These are phyloP conservation scores for Penicillium sp. DNA, from an alignment of 2,329 filamentous ascomycete genomes.

Conservation along the genomic window DNA sequence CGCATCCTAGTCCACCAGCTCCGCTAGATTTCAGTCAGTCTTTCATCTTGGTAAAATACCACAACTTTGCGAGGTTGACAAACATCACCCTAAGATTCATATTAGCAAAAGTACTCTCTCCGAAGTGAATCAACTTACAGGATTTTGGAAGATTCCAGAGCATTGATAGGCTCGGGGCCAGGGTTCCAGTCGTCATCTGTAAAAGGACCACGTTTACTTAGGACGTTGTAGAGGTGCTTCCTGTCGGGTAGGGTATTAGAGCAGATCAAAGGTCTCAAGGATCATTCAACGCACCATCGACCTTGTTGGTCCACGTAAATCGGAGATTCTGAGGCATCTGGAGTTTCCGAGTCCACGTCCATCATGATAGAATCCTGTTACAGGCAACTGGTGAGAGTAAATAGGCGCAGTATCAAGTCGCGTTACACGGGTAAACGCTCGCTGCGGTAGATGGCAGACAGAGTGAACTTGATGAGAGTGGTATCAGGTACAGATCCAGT, in stretches of 20 bases:
- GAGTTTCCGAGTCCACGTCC: neutral
- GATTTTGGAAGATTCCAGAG: conserved; percentile 68
- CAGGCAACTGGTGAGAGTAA: neutral
- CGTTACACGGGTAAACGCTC: neutral
- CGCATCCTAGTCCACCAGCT: conserved; percentile 89
- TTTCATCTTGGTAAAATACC: neutral
- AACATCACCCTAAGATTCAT: conserved; percentile 50
- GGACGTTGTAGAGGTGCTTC: conserved; percentile 79
- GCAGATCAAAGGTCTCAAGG: neutral
- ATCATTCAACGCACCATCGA: conserved; percentile 16
- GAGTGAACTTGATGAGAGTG: neutral
- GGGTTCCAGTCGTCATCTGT: conserved; percentile 63
- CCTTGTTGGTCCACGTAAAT: conserved; percentile 4
- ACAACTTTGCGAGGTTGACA: conserved; percentile 24
- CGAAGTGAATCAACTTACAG: conserved; percentile 53
- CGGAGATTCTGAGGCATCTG: neutral
- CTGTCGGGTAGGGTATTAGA: conserved; percentile 45
- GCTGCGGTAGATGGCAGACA: neutral
- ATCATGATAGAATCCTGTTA: conserved; percentile 1
- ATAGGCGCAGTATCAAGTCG: conserved; percentile 4
- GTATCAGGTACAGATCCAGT: neutral
- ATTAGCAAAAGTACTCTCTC: conserved; percentile 19
- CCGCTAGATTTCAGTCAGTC: conserved; percentile 57
- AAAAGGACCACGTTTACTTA: conserved; percentile 75
- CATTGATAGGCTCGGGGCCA: conserved; percentile 52